Evolutionary conservation across 805 yeast species (phyloP).

Genomic region (Sugiyamaella marilandica): DNA sequence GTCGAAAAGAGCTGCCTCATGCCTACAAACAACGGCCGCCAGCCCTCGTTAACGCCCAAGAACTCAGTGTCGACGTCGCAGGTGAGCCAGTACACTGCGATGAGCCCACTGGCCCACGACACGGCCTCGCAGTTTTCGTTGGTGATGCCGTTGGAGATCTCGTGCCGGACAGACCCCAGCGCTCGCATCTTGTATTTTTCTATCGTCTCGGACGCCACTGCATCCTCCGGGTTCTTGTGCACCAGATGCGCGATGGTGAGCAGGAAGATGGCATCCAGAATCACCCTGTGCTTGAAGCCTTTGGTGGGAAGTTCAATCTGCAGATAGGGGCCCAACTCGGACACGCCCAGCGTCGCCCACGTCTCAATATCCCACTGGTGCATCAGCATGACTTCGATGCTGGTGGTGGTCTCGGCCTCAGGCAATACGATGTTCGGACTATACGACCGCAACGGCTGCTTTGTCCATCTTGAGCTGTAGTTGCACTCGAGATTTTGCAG

Average conservation of each 20-base stretch:
- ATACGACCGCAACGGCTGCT: background rate
- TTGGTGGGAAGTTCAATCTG: background rate
- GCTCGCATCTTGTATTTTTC: conserved; percentile 6
- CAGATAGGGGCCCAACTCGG: conserved; percentile 3
- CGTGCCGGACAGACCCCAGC: conserved; percentile 3
- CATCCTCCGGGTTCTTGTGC: background rate
- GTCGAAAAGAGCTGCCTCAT: conserved; percentile 7
- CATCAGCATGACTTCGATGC: conserved; percentile 2
- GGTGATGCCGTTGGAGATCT: background rate
- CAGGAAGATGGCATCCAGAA: conserved; percentile 6
- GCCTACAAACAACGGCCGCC: conserved; percentile 8
- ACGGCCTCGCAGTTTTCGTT: background rate
- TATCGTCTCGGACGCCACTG: background rate
- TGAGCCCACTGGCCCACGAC: conserved; percentile 8
- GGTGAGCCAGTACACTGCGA: conserved; percentile 8
- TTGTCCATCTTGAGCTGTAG: conserved; percentile 4
- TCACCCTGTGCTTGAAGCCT: conserved; percentile 3
- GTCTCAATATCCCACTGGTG: conserved; percentile 6
- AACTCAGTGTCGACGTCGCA: conserved; percentile 9
- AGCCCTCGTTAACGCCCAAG: conserved; percentile 6
- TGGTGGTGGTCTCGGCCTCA: background rate
- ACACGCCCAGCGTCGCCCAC: conserved; percentile 3
- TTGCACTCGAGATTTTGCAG: conserved; percentile 1
- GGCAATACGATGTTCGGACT: background rate
- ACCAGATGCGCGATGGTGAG: conserved; percentile 5